Base-by-base conservation (phyloP, 2,329 filamentous ascomycete species). In the Sarocladiaceae sp. region DNA sequence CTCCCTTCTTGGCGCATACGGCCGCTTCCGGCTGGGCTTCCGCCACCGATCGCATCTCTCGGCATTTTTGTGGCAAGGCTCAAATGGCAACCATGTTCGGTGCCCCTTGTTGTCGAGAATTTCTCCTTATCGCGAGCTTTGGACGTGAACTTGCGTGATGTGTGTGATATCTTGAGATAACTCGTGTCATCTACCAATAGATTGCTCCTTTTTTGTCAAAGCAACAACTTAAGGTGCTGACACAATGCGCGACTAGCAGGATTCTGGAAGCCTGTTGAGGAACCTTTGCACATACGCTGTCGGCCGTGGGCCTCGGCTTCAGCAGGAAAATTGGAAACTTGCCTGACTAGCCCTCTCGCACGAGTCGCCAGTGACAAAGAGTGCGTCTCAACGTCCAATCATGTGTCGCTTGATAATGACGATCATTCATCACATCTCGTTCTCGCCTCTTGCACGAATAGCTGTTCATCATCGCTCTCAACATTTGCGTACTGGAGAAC, bases 21-120 rank as follows among this genome's bases (percentile, higher is more conserved):
- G 44, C 44, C 44, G 25, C 7, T 48, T 48, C 44, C 44, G 44
- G 44, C 44, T 48, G 44, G 44, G 44, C 44, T 20, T 33, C 25
- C 18, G 37, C 37, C 37, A 42, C 37, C 5, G 11, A 7, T n/a
- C n/a, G n/a, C n/a, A n/a, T n/a, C 35, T 37, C 12, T 12, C 35
- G 35, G 12, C n/a, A 17, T 10, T 18, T 15, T 8, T 12, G 7
- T 37, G 12, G 35, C 35, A 37, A 37, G 6, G n/a, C 10, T 7
- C 10, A 37, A n/a, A n/a, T n/a, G n/a, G n/a, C n/a, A n/a, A n/a
- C n/a, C n/a, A n/a, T n/a, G n/a, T n/a, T n/a, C n/a, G n/a, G n/a
- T n/a, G n/a, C n/a, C n/a, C n/a, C n/a, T n/a, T n/a, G n/a, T n/a
- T n/a, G n/a, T n/a, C n/a, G n/a, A n/a, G n/a, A n/a, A n/a, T n/a